Percentiles rank a stretch among this genome's conserved stretches.
Evolutionary conservation across 2,329 filamentous ascomycete species (phyloP).

Genomic region (Sclerotinia nivalis): DNA sequence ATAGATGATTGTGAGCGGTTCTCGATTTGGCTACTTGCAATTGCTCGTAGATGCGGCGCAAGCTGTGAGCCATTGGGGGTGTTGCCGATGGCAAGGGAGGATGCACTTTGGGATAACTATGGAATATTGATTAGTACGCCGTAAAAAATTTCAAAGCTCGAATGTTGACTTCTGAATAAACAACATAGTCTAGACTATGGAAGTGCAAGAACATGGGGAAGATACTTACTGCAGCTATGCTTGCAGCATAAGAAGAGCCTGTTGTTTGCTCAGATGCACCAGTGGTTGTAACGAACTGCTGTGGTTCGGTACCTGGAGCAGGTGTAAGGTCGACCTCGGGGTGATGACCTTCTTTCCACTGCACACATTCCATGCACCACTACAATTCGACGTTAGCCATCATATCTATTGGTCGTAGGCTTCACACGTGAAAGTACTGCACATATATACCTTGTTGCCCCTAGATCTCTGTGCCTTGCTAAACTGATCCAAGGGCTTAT

Average conservation of each 20-base stretch:
- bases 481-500: slow-evolving; percentile 50
- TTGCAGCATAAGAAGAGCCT: slow-evolving; percentile 3
- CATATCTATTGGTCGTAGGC: background rate
- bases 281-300: background rate
- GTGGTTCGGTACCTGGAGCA: slow-evolving; percentile 27
- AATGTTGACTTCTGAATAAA: background rate
- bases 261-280: background rate
- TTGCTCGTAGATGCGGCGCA: slow-evolving; percentile 16
- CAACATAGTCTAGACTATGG: background rate
- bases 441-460: slow-evolving; percentile 32
- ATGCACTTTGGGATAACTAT: background rate
- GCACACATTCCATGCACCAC: slow-evolving; percentile 45
- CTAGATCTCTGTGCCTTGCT: slow-evolving; percentile 48
- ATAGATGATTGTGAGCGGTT: slow-evolving; percentile 25
- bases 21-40: background rate
- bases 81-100: background rate
- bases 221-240: background rate
- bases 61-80: background rate
- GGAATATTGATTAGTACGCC: background rate
- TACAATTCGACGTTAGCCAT: slow-evolving; percentile 30
- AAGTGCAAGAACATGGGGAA: background rate
- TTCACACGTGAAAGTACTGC: background rate
- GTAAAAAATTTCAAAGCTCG: background rate
- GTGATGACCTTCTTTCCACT: slow-evolving; percentile 32
- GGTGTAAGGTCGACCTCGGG: slow-evolving; percentile 27